These are phyloP conservation scores for Fragaria ananassa DNA, from an alignment of 306 rosid species.

Conservation along the genomic window DNA sequence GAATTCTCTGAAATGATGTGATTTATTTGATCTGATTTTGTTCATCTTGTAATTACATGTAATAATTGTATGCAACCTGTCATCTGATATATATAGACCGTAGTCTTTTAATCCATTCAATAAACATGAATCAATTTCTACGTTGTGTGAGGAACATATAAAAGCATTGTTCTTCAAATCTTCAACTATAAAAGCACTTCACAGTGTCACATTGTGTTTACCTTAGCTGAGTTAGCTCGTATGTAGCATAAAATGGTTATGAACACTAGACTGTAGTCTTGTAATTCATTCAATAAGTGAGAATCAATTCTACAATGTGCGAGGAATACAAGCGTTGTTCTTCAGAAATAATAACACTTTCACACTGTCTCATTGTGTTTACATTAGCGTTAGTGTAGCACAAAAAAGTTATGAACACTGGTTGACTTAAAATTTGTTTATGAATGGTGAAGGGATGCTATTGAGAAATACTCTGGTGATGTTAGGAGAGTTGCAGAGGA, in stretches of 20 bases:
- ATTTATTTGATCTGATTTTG: neutral
- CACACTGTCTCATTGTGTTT: neutral
- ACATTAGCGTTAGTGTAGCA: constrained; percentile 10
- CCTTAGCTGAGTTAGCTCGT: constrained; percentile 6
- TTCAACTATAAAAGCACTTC: neutral
- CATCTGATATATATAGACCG: too few relatives aligned
- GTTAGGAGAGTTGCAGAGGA: constrained; percentile 31
- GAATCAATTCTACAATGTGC: too few relatives aligned
- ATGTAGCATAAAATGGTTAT: neutral
- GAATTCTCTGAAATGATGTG: too few relatives aligned
- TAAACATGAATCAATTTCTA: too few relatives aligned
- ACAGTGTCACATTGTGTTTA: neutral
- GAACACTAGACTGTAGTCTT: neutral
- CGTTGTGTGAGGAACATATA: neutral
- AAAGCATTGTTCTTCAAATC: neutral
- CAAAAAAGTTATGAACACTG: neutral
- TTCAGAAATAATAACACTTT: neutral
- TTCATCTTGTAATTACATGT: neutral
- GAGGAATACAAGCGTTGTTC: too few relatives aligned
- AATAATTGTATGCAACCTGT: too few relatives aligned
- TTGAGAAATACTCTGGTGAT: constrained; percentile 36
- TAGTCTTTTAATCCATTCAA: too few relatives aligned
- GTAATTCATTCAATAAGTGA: too few relatives aligned
- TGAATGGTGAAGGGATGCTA: constrained; percentile 28
- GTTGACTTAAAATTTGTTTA: constrained; percentile 16